Evolutionary conservation across 306 rosid genomes (phyloP), one percentile per base, ranked within the genome.

Genomic region (Nissolia schottii): DNA sequence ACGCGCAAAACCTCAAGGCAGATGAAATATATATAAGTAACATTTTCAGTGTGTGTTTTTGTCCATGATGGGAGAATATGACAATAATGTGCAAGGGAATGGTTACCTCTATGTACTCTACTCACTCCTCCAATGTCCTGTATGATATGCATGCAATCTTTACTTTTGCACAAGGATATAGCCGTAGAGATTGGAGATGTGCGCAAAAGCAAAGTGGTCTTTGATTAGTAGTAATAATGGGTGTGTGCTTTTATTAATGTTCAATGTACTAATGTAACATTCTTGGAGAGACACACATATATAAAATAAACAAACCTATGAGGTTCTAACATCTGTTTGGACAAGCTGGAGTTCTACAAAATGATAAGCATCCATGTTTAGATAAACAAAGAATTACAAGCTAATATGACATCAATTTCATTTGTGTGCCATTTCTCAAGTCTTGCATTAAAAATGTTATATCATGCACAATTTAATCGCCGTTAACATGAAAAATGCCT

Each of bases 1-100:
- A 48, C 67, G 55, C 1, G 79, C 28, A 29, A 82, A 86, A 77
- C 15, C 70, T 70, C 31, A 32, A 64, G 59, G 32, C 7, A 64
- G 37, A 79, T 27, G 13, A 34, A 37, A 37, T 37, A 1, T 1
- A 50, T 53, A 15, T 73, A 71, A 66, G n/a, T n/a, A n/a, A n/a
- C n/a, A n/a, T n/a, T n/a, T n/a, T n/a, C 13, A 62, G 15, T 27
- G 23, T 46, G 11, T 77, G 22, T 2, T 73, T 4, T 41, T 43
- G 1, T 18, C 6, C 65, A 6, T 59, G 32, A 81, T 35, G 29
- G 3, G 50, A 60, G 55, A 56, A 75, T n/a, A 70, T 34, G 7
- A 51, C 22, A 54, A 58, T 62, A 35, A 72, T 45, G 13, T 6
- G 59, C n/a, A 15, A 50, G 3, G 40, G 61, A 34, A 71, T 69